Evolutionary conservation across 1,284 basidiomycete species (phyloP), one percentile per base, ranked within the genome.

Genomic region (Moesziomyces globuligerus): DNA sequence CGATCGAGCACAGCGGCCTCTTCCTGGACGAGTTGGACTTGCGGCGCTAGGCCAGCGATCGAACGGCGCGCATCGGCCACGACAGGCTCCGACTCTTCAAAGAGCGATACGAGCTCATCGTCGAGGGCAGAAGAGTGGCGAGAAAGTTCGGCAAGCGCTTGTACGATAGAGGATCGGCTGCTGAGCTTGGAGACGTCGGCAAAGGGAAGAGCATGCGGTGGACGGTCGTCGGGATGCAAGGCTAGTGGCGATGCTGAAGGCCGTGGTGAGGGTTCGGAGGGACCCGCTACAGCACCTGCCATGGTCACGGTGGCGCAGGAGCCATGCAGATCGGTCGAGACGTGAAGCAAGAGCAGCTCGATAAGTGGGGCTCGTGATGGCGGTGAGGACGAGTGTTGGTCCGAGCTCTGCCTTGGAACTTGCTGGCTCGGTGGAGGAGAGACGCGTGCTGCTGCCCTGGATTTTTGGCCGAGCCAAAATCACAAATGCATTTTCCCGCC

Each of bases 121-220:
- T 92, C 91, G 17, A 94, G 86, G 24, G 89, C 86, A 32, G 89
- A 86, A 76, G 94, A 92, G 80, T 91, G 88, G 13, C 89, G 87
- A 73, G 93, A 89, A 34, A 92, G 87, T 21, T 87, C 86, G 7
- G 84, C 78, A 5, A 86, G 80, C 11, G 75, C 71, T 20, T 85
- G 67, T 0, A 71, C 52, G 3, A 76, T 65, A 3, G 66, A 59
- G 15, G 68, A 58, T 11, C 72, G 55, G 29, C 60, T 70, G 38
- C 69, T 72, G 18, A 76, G 58, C 26, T 56, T 62, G 24, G 57
- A 47, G 11, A 60, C 51, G 50, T 74, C 59, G 44, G 48, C 46
- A 15, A 34, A 34, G 13, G 32, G 32, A 13, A 34, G 32, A 6
- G 13, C 13, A 6, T 32, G 29, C 13, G 9, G 29, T 15, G 9